These are phyloP conservation scores for Gnomoniopsis smithogilvyi DNA, from an alignment of 2,329 filamentous ascomycete genomes.

Conservation along the genomic window DNA sequence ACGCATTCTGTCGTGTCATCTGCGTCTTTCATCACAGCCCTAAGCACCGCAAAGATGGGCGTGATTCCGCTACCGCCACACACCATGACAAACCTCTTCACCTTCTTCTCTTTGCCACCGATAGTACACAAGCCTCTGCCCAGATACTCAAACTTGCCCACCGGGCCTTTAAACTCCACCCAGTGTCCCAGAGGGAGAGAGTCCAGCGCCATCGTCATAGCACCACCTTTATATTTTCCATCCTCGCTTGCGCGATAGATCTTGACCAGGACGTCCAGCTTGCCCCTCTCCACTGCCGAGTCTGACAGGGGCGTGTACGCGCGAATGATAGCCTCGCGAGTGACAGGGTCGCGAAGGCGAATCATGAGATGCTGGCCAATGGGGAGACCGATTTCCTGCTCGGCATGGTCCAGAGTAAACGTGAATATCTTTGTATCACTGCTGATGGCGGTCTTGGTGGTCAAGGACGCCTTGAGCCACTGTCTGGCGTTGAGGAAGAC, in stretches of 20 bases:
- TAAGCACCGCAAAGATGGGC: conserved; percentile 82
- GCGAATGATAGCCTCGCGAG: conserved; percentile 71
- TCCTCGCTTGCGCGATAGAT: conserved; percentile 65
- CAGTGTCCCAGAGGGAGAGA: conserved; percentile 66
- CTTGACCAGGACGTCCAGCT: conserved; percentile 76
- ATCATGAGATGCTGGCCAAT: conserved; percentile 87
- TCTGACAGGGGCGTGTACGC: conserved; percentile 84
- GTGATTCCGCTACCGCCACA: conserved; percentile 88
- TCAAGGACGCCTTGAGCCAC: conserved; percentile 73
- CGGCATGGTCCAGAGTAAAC: conserved; percentile 70
- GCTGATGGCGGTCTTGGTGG: conserved; percentile 67
- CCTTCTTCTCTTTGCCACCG: conserved; percentile 49
- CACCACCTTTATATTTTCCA: conserved; percentile 55
- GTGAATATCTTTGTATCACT: conserved; percentile 78
- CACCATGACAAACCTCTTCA: conserved; percentile 78
- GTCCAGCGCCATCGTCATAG: conserved; percentile 80
- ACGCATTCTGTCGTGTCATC: conserved; percentile 65
- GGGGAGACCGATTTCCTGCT: conserved; percentile 72
- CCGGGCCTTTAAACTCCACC: conserved; percentile 84
- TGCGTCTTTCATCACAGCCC: conserved; percentile 65
- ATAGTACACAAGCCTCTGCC: conserved; percentile 63
- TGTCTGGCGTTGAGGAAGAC: conserved; percentile 68
- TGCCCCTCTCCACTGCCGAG: conserved; percentile 51
- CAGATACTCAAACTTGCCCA: conserved; percentile 80
- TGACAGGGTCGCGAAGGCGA: conserved; percentile 69